Percentiles rank a stretch among this genome's conserved stretches.
phyloP scores from a whole-genome alignment of 129 eudicot species.

The Heracleum sosnowskyi region DNA sequence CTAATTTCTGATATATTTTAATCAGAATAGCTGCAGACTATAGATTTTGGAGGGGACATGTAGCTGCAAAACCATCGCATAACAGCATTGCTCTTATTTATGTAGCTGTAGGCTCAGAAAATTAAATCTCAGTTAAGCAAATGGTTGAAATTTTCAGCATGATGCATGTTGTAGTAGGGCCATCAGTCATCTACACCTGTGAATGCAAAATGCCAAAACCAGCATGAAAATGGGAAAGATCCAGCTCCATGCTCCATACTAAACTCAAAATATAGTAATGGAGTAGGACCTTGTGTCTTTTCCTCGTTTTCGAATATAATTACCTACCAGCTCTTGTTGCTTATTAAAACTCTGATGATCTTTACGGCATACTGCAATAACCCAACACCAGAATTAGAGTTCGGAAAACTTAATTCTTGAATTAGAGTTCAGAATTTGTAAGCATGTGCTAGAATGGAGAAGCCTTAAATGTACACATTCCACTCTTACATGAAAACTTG shows the following conservation, averaged over 20 bases:
- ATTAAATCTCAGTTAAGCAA: background rate
- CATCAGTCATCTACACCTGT: background rate
- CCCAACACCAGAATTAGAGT: background rate
- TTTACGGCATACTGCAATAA: background rate
- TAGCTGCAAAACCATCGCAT: too few species aligned
- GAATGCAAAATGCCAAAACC: background rate
- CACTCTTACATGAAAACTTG: too few species aligned
- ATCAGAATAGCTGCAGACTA: background rate
- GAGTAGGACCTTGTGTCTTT: background rate
- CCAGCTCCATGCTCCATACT: background rate
- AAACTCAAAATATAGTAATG: background rate
- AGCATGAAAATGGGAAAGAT: background rate
- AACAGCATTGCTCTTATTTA: background rate
- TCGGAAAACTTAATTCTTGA: too few species aligned
- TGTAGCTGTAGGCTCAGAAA: background rate
- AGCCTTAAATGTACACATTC: too few species aligned
- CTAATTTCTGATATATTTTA: background rate
- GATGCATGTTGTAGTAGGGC: background rate
- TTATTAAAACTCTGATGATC: background rate
- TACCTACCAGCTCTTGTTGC: background rate
- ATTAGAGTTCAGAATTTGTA: too few species aligned
- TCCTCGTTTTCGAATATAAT: background rate
- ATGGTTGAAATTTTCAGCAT: background rate
- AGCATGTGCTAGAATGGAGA: too few species aligned
- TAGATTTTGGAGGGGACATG: too few species aligned